Base-by-base conservation (phyloP, 2,329 filamentous ascomycete species). In the Trichoderma sp. region DNA sequence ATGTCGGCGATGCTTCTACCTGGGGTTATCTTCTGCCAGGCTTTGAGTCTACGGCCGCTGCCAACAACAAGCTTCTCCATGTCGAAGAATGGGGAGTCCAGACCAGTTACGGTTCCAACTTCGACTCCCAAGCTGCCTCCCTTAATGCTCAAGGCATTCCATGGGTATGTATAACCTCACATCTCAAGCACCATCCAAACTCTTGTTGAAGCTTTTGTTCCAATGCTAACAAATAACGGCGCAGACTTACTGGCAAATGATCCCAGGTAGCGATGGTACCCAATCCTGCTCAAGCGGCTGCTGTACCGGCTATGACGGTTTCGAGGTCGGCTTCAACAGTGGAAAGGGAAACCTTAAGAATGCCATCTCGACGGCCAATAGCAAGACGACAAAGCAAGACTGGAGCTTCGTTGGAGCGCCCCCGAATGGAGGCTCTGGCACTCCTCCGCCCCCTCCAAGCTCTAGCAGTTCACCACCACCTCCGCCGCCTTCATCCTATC, bases 51-150 rank as follows among this genome's bases (percentile, higher is more conserved):
- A 69, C 43, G 1, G 57, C 47, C 6, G 63, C 55, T 36, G 20
- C 69, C 34, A 61, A 71, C 32, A 67, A 67, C 26, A 71, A 71
- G 17, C 36, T 71, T 15, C 63, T 68, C 9, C 47, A 61, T n/a
- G 34, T 71, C 12, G 69, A 71, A 17, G 69, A 71, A 61, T 71
- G 69, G 69, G 69, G 69, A 30, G 69, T 71, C 3, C n/a, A 28
- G 32, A 67, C 64, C 5, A 55, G 15, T 15, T 67, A 67, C 20
- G 1, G 2, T 23, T 67, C 64, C 23, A 8, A 36, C 30, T 67
- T 67, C 15, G 17, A 67, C 20, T 20, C n/a, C 11, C 64, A 67
- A 57, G 50, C 64, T 3, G 47, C 64, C 11, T 53, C 64, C 5
- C 32, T 67, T 23, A 57, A 67, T 15, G 30, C 20, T 11, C 50